These are phyloP conservation scores for Pseudonitzschia pungens DNA, from an alignment of 108 stramenopile species.

Conservation along the genomic window DNA sequence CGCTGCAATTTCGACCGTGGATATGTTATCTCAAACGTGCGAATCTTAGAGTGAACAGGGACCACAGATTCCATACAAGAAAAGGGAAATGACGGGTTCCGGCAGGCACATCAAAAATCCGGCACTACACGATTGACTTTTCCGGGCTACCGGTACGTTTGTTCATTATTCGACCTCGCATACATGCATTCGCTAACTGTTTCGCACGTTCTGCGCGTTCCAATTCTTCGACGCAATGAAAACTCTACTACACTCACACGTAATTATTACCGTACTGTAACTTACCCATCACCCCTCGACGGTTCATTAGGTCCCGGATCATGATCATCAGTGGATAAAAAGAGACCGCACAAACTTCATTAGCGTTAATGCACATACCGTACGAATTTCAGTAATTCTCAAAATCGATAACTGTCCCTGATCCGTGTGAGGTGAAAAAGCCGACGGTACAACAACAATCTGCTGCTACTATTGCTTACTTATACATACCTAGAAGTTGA, in stretches of 20 bases:
- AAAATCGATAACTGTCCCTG: too few relatives aligned
- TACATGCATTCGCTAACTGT: neutral
- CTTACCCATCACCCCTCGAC: too few relatives aligned
- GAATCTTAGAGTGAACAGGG: neutral
- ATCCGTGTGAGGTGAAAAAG: too few relatives aligned
- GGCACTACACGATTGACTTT: slow-evolving; percentile 3
- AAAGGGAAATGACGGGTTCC: neutral
- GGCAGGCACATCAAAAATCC: slow-evolving; percentile 3
- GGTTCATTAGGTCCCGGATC: neutral
- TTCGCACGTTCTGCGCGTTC: neutral
- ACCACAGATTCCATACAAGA: neutral
- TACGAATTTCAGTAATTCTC: too few relatives aligned
- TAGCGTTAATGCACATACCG: too few relatives aligned
- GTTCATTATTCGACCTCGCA: neutral
- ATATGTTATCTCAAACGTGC: neutral
- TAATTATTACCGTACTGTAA: too few relatives aligned
- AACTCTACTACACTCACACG: too few relatives aligned
- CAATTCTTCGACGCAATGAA: too few relatives aligned
- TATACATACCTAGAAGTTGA: neutral
- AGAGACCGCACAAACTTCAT: neutral
- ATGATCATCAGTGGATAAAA: neutral
- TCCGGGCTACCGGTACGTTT: neutral
- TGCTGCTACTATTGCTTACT: too few relatives aligned
- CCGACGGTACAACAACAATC: too few relatives aligned
- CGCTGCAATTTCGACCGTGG: neutral